Conservation (phyloP, 495 filamentous ascomycete species). For the Aspergillus heteromorphus region DNA sequence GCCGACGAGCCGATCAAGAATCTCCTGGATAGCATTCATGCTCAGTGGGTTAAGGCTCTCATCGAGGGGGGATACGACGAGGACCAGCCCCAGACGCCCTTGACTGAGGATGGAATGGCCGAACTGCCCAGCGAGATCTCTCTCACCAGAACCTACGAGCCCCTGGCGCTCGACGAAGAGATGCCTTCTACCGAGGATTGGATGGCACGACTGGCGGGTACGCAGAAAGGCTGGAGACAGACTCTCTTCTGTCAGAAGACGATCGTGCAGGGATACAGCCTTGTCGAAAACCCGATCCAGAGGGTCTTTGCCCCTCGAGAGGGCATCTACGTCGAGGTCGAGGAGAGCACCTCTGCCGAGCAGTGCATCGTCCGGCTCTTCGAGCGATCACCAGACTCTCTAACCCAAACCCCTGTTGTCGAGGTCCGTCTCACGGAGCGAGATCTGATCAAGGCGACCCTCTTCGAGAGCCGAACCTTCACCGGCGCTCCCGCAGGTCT, state of each 20-base stretch:
- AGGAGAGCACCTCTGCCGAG: not conserved
- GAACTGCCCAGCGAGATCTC: not conserved
- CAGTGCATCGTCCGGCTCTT: not conserved
- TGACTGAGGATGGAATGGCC: not conserved
- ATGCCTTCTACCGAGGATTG: not conserved
- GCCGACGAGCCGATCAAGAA: constrained; percentile 26
- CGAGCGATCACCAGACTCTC: not conserved
- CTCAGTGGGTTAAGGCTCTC: not conserved
- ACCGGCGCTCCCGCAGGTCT: not conserved
- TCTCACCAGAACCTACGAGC: not conserved
- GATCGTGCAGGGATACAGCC: not conserved
- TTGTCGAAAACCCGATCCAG: not conserved
- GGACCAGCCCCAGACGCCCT: not conserved
- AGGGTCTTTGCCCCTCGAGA: not conserved
- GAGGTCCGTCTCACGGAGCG: not conserved
- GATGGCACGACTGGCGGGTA: not conserved
- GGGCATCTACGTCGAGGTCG: not conserved
- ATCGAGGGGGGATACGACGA: constrained; percentile 7
- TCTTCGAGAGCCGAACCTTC: not conserved
- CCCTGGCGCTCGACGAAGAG: not conserved
- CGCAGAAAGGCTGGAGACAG: not conserved
- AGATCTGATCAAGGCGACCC: not conserved
- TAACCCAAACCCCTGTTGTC: not conserved
- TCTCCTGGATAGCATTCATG: constrained; percentile 25
- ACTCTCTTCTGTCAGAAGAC: not conserved